Conservation (phyloP, 495 filamentous ascomycete genomes). For the Hypoxylon subgilvum region DNA sequence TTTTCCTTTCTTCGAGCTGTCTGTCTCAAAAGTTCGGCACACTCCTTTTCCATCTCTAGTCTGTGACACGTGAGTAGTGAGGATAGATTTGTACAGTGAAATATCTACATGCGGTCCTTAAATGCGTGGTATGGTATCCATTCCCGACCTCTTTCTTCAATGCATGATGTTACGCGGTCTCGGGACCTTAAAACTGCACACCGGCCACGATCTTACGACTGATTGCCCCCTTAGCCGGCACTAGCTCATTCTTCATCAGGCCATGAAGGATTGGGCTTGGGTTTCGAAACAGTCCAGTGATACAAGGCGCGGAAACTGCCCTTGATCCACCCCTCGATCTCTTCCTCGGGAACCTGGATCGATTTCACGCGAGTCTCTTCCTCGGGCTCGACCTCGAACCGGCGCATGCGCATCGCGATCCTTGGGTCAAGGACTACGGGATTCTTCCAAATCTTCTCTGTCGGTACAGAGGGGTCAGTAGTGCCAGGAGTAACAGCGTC, state of each 20-base stretch:
- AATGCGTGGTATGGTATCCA: conserved; percentile 16
- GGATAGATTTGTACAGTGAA: conserved; percentile 10
- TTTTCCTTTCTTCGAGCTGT: not conserved
- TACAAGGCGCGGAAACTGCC: conserved; percentile 52
- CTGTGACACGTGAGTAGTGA: too few species aligned
- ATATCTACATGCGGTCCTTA: not conserved
- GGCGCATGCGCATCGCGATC: conserved; percentile 80
- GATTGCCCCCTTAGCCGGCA: too few species aligned
- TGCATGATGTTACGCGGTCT: conserved; percentile 12
- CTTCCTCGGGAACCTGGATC: conserved; percentile 68
- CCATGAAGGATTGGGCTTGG: conserved; percentile 35
- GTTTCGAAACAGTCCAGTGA: conserved; percentile 49
- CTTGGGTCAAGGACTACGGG: conserved; percentile 78
- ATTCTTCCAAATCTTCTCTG: conserved; percentile 76
- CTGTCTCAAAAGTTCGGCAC: too few species aligned
- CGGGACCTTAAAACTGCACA: too few species aligned
- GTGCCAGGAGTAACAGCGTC: conserved; percentile 7
- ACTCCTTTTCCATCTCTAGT: conserved; percentile 1
- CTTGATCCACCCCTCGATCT: conserved; percentile 69
- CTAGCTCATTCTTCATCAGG: conserved; percentile 27
- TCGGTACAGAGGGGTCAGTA: conserved; percentile 10
- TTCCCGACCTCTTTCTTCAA: too few species aligned
- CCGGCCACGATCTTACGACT: too few species aligned
- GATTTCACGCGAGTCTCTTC: conserved; percentile 69
- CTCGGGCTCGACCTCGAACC: conserved; percentile 68